Conservation (phyloP, 805 yeast genomes). For the Saccharomycopsis javanensis region DNA sequence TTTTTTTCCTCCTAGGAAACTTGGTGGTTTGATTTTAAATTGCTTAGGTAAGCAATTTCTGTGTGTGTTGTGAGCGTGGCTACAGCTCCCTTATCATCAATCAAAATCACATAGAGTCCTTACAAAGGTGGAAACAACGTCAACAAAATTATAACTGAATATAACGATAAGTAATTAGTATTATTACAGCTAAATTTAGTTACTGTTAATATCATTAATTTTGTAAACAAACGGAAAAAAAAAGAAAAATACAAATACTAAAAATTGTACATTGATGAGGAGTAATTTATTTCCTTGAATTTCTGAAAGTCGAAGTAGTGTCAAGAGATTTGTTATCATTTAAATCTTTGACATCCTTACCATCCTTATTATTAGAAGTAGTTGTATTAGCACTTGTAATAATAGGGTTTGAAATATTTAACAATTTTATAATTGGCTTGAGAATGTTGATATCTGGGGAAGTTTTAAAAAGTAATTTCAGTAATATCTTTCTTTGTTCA, state of each 20-base stretch:
- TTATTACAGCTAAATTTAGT: too few relatives aligned
- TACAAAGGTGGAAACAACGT: too few relatives aligned
- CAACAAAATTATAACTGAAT: too few relatives aligned
- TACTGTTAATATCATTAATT: too few relatives aligned
- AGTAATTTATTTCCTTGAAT: too few relatives aligned
- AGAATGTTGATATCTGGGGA: slow-evolving; percentile 13
- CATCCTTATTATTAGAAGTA: neutral
- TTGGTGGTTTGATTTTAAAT: neutral
- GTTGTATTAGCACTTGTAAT: neutral
- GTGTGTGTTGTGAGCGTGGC: neutral
- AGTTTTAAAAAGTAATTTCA: neutral
- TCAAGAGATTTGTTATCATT: slow-evolving; percentile 9
- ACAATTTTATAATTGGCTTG: slow-evolving; percentile 13
- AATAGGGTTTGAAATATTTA: neutral
- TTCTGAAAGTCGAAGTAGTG: slow-evolving; percentile 7
- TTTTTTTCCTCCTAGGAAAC: neutral
- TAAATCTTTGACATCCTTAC: slow-evolving; percentile 12
- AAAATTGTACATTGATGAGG: too few relatives aligned
- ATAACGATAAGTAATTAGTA: too few relatives aligned
- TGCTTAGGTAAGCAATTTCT: neutral
- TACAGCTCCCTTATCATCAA: too few relatives aligned
- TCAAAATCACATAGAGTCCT: too few relatives aligned
- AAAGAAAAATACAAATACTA: too few relatives aligned
- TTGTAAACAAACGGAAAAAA: too few relatives aligned
- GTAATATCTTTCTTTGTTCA: too few relatives aligned